These are phyloP conservation scores for Globisporangium acanthophoron DNA, from an alignment of 352 stramenopile species.

Conservation along the genomic window DNA sequence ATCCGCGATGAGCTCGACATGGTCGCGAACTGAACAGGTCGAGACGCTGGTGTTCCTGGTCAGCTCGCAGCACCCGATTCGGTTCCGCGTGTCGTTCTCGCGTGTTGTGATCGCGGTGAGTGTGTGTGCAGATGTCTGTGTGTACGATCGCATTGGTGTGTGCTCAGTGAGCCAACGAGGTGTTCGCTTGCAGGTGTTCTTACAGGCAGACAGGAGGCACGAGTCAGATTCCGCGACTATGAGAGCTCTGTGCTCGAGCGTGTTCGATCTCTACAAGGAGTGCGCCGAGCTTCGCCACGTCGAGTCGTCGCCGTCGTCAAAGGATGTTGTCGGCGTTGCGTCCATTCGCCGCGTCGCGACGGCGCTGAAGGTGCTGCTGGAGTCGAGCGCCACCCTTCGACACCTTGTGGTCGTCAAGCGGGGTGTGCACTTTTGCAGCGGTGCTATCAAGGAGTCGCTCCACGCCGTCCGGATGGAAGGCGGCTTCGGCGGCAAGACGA, in stretches of 20 bases:
- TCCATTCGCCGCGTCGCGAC: conserved; percentile 18
- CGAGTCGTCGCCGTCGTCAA: background rate
- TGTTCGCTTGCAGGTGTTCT: background rate
- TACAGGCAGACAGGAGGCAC: background rate
- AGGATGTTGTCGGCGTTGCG: background rate
- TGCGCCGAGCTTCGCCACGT: conserved; percentile 13
- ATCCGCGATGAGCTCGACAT: background rate
- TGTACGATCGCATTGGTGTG: background rate
- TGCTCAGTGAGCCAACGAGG: background rate
- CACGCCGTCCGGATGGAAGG: conserved; percentile 39
- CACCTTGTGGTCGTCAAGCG: conserved; percentile 28
- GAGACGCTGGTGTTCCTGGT: conserved; percentile 16
- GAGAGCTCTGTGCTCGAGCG: conserved; percentile 23
- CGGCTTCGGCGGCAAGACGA: conserved; percentile 37
- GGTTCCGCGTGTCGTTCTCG: conserved; percentile 35
- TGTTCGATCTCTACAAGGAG: conserved; percentile 38
- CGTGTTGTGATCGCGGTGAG: conserved; percentile 29
- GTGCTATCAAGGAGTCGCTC: conserved; percentile 37
- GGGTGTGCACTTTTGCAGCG: conserved; percentile 28
- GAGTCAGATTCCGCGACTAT: conserved; percentile 10
- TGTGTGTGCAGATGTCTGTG: background rate
- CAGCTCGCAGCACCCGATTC: conserved; percentile 21
- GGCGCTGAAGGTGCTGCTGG: conserved; percentile 36
- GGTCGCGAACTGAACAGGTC: background rate
- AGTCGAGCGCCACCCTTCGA: conserved; percentile 19